Percentiles rank a stretch among this genome's conserved stretches.
phyloP scores from a whole-genome alignment of 805 yeast species.

The Candida alai region DNA sequence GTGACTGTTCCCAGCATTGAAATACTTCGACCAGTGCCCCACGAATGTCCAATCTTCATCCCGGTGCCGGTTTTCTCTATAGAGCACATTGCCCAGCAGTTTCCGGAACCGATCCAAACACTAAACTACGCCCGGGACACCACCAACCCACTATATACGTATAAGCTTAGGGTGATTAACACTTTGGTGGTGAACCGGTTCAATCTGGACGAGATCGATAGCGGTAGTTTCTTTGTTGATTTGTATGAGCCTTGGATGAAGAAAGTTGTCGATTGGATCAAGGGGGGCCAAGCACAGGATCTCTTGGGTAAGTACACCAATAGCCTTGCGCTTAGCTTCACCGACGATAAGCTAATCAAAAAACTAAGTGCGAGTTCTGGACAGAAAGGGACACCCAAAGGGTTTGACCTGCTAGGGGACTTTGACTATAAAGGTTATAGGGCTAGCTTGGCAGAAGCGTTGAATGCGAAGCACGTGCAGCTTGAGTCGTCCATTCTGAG shows the following conservation, averaged over 20 bases:
- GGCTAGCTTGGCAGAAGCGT: constrained; percentile 23
- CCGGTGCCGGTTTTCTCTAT: constrained; percentile 34
- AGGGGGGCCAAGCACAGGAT: constrained; percentile 10
- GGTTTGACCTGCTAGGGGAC: constrained; percentile 10
- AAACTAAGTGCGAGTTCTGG: constrained; percentile 15
- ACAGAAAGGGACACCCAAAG: too few species aligned
- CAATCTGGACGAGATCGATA: constrained; percentile 14
- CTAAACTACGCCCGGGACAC: constrained; percentile 14
- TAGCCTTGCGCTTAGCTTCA: constrained; percentile 14
- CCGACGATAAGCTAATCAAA: constrained; percentile 23
- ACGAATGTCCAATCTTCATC: constrained; percentile 29
- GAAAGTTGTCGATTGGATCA: constrained; percentile 24
- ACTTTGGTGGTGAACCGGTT: constrained; percentile 27
- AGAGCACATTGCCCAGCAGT: constrained; percentile 24
- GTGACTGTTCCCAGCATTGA: constrained; percentile 33
- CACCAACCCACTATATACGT: constrained; percentile 21
- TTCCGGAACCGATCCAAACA: constrained; percentile 19
- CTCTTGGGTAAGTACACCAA: constrained; percentile 20
- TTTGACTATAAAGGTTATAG: constrained; percentile 27
- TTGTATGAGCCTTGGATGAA: constrained; percentile 27
- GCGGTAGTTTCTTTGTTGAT: constrained; percentile 18
- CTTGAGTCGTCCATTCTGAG: constrained; percentile 15
- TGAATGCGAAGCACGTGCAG: constrained; percentile 19
- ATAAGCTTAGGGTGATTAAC: constrained; percentile 30
- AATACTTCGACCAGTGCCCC: constrained; percentile 20